phyloP scores from a whole-genome alignment of 768 basidiomycete species.

The Trametopsis cervina region DNA sequence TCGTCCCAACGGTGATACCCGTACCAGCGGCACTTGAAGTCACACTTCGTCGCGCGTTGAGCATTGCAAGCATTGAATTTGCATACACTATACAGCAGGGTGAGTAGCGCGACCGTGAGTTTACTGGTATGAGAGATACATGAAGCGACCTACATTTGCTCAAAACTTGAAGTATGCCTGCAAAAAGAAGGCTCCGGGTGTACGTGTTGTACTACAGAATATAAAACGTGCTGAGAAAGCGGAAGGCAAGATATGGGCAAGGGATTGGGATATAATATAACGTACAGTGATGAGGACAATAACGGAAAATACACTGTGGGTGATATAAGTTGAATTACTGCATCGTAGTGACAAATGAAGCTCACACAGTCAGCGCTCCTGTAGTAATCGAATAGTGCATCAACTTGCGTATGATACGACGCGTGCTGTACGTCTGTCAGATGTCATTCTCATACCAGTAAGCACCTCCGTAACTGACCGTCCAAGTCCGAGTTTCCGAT shows the following conservation, averaged over 20 bases:
- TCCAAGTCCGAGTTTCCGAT: not conserved
- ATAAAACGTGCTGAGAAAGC: not conserved
- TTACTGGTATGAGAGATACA: not conserved
- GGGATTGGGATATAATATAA: no score
- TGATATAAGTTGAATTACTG: not conserved
- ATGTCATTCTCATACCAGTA: not conserved
- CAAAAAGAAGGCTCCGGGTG: not conserved
- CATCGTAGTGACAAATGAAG: not conserved
- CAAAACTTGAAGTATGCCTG: constrained; percentile 3
- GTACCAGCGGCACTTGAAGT: no score
- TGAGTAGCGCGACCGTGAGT: not conserved
- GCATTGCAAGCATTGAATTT: not conserved
- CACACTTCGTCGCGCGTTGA: no score
- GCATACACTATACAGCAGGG: constrained; percentile 1
- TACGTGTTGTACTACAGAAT: not conserved
- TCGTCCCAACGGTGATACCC: no score
- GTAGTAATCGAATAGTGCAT: constrained; percentile 6
- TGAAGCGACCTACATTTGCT: not conserved
- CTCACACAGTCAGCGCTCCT: constrained; percentile 6
- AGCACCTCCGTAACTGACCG: not conserved
- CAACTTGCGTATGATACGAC: not conserved
- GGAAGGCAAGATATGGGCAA: not conserved
- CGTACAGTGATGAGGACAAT: not conserved
- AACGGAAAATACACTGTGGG: constrained; percentile 1
- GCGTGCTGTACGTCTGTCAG: constrained; percentile 1